Evolutionary conservation across 352 stramenopile species (phyloP).

Genomic region (Pythium brassicae): DNA sequence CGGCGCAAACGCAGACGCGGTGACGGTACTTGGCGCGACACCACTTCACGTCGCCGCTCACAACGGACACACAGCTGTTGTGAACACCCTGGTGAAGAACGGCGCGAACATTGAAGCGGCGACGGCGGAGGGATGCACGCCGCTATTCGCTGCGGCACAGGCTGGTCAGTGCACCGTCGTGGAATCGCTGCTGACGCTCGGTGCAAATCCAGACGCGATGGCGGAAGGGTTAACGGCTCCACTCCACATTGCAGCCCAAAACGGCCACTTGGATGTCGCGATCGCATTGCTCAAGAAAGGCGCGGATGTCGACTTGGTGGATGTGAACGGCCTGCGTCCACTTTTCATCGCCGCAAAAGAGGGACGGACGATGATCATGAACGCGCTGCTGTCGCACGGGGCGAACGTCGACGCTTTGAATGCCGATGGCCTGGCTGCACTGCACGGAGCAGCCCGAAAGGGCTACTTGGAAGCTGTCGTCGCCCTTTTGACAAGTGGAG

Average conservation of each 20-base stretch:
- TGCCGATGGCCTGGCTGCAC: too few species aligned
- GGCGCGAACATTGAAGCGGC: too few species aligned
- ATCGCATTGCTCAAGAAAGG: too few species aligned
- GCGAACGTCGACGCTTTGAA: neutral
- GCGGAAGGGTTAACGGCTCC: neutral
- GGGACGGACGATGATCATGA: neutral
- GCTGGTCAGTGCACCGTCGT: too few species aligned
- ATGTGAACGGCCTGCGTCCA: too few species aligned
- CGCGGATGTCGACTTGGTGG: too few species aligned
- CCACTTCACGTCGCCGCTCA: neutral
- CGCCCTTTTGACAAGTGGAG: too few species aligned
- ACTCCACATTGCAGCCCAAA: neutral
- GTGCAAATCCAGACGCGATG: neutral
- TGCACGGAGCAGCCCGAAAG: too few species aligned
- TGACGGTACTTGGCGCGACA: neutral
- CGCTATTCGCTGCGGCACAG: too few species aligned
- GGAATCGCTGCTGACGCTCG: neutral
- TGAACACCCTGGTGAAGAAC: too few species aligned
- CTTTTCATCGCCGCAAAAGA: neutral
- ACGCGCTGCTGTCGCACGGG: neutral
- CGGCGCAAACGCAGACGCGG: neutral
- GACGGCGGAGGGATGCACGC: too few species aligned
- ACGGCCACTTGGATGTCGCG: neutral
- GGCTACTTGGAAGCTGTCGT: too few species aligned
- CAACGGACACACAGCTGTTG: neutral